Percentiles rank a stretch among this genome's conserved stretches.
Evolutionary conservation across 106 monocot genomes (phyloP).

Genomic region (Dioscorea alata): DNA sequence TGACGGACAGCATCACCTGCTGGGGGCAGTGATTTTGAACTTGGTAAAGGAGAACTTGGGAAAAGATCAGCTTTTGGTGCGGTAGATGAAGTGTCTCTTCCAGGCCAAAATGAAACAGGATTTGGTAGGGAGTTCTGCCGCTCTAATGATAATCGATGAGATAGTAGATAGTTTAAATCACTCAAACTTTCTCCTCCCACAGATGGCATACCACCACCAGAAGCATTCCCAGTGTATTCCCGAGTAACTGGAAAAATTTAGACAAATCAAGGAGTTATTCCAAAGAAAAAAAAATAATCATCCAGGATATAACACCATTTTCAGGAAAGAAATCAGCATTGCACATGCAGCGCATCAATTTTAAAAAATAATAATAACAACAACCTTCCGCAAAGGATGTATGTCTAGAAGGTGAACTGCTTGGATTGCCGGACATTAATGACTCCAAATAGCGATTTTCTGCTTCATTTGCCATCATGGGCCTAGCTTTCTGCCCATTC

Average conservation of each 20-base stretch:
- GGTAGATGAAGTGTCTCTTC: constrained; percentile 25
- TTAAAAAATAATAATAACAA: constrained; percentile 2
- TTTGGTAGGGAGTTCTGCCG: constrained; percentile 36
- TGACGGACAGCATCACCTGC: constrained; percentile 22
- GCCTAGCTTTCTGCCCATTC: constrained; percentile 27
- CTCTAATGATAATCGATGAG: constrained; percentile 54
- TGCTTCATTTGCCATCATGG: constrained; percentile 37
- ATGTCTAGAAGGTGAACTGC: constrained; percentile 16
- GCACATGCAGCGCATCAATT: background rate
- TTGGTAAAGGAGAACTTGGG: constrained; percentile 21
- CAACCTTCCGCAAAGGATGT: constrained; percentile 50
- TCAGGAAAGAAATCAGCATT: background rate
- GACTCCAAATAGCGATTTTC: constrained; percentile 89
- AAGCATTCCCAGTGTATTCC: constrained; percentile 20
- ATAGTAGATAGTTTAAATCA: constrained; percentile 53
- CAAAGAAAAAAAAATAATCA: too few species aligned
- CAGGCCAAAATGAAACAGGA: constrained; percentile 36
- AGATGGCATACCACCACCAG: constrained; percentile 18
- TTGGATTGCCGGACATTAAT: constrained; percentile 56
- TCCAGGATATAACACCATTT: too few species aligned
- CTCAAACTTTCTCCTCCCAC: constrained; percentile 27
- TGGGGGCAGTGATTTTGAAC: constrained; percentile 32
- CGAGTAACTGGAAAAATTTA: constrained; percentile 33
- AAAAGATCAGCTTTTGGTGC: constrained; percentile 22
- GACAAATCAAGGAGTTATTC: background rate